Evolutionary conservation across 2,329 filamentous ascomycete species (phyloP).

Genomic region (Acrodontium crateriforme): DNA sequence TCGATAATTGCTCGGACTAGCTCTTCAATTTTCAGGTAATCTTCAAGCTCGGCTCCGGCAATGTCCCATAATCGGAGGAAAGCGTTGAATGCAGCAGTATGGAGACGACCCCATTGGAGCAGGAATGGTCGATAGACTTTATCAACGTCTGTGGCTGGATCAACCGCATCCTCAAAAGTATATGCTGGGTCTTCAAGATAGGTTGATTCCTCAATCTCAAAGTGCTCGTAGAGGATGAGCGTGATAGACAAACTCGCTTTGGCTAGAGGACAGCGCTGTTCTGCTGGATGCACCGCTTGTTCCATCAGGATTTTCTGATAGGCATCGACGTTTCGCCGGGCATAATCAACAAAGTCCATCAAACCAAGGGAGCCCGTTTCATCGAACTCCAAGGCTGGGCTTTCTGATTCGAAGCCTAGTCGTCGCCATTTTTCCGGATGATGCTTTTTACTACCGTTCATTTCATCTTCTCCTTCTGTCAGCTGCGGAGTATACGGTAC

Average conservation of each 20-base stretch:
- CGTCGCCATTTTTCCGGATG: slow-evolving; percentile 88
- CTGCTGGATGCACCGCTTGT: slow-evolving; percentile 58
- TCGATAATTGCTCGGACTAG: slow-evolving; percentile 81
- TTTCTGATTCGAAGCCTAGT: slow-evolving; percentile 83
- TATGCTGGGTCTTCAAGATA: slow-evolving; percentile 5
- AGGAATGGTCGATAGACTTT: slow-evolving; percentile 75
- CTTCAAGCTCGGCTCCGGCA: slow-evolving; percentile 68
- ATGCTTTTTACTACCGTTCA: slow-evolving; percentile 47
- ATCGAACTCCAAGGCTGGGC: slow-evolving; percentile 73
- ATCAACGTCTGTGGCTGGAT: slow-evolving; percentile 47
- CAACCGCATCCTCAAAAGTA: slow-evolving; percentile 42
- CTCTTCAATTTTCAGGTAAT: slow-evolving; percentile 89
- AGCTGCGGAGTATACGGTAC: slow-evolving; percentile 43
- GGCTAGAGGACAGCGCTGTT: slow-evolving; percentile 73
- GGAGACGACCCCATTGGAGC: slow-evolving; percentile 83
- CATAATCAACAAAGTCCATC: slow-evolving; percentile 94
- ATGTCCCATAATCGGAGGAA: slow-evolving; percentile 91
- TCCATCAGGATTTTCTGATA: slow-evolving; percentile 88
- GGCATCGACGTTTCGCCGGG: slow-evolving; percentile 77
- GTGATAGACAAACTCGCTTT: slow-evolving; percentile 78
- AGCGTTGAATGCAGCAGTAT: slow-evolving; percentile 70
- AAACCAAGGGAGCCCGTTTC: slow-evolving; percentile 79
- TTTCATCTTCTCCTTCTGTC: slow-evolving; percentile 10
- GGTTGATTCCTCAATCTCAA: slow-evolving; percentile 57
- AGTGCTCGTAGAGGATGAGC: slow-evolving; percentile 82